These are phyloP conservation scores for Suillus brevipes DNA, from an alignment of 768 basidiomycete genomes.

Conservation along the genomic window DNA sequence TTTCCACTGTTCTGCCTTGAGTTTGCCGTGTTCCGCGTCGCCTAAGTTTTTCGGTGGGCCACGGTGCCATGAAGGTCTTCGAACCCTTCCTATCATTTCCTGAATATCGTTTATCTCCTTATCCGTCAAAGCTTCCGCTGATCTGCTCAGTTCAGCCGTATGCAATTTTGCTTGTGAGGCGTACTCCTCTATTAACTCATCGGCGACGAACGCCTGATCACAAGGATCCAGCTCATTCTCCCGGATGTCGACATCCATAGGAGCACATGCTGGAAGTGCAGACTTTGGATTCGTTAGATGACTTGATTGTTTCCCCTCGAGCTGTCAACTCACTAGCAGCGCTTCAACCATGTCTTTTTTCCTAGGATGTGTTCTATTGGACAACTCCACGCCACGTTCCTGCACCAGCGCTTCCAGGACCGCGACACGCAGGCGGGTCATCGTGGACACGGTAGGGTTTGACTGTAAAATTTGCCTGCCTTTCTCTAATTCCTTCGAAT, in stretches of 20 bases:
- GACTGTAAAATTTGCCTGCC: not conserved
- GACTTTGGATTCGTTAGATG: not conserved
- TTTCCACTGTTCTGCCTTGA: conserved; percentile 37
- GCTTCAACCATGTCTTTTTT: not conserved
- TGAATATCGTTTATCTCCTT: conserved; percentile 2
- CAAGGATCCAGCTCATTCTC: not conserved
- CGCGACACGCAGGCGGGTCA: not conserved
- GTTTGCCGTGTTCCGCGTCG: conserved; percentile 31
- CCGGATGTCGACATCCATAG: not conserved
- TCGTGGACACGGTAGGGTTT: not conserved
- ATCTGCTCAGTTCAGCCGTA: not conserved
- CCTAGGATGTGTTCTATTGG: not conserved
- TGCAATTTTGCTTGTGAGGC: not conserved
- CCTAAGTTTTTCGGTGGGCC: conserved; percentile 22
- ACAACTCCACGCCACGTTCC: not conserved
- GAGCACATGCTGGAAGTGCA: not conserved
- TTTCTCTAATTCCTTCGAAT: conserved; percentile 4
- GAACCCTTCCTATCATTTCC: not conserved
- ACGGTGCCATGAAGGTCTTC: conserved; percentile 24
- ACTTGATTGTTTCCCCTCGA: not conserved
- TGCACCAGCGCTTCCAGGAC: not conserved
- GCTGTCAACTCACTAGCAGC: not conserved
- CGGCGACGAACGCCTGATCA: not conserved
- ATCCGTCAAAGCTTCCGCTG: not conserved
- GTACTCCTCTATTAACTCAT: not conserved